Conservation (phyloP, 1,284 basidiomycete genomes). For the Papiliotrema flavescens region DNA sequence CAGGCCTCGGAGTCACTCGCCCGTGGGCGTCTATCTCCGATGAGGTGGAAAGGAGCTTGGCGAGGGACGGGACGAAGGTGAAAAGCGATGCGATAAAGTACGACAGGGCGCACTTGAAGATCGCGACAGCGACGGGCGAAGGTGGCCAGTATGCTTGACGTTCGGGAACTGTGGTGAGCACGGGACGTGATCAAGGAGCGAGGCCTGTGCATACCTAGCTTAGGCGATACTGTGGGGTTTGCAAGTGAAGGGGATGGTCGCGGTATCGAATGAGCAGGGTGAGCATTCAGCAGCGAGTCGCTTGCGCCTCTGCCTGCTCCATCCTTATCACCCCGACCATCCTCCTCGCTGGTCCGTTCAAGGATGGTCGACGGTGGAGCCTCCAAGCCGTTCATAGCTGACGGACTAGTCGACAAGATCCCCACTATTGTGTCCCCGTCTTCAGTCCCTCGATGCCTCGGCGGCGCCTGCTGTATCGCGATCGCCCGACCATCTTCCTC, state of each 20-base stretch:
- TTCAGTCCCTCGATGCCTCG: not conserved
- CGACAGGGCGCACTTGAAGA: constrained; percentile 86
- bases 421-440: not conserved
- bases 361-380: not conserved
- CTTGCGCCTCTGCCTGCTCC: too few species aligned
- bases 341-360: not conserved
- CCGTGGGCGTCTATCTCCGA: constrained; percentile 54
- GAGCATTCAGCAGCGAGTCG: too few species aligned
- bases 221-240: not conserved
- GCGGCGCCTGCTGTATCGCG: not conserved
- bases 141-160: constrained; percentile 21
- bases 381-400: not conserved
- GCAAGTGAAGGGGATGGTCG: too few species aligned
- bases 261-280: too few species aligned
- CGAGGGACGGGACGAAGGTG: constrained; percentile 69
- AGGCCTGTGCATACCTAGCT: not conserved
- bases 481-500: not conserved
- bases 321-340: not conserved
- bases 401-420: constrained; percentile 4
- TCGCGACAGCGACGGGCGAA: constrained; percentile 37
- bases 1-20: constrained; percentile 53
- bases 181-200: not conserved
- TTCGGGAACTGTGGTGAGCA: not conserved
- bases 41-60: constrained; percentile 34
- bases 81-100: constrained; percentile 89